phyloP scores from a whole-genome alignment of 176 grass and related monocot species.

The bread wheat (Triticum aestivum) region IWGSC_CS_RefSeq_v2.1 NC_057805.1:53281433-53281932 shows the following conservation, averaged over 20 bases:
- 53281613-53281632: not conserved
- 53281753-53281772: not conserved
- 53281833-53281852: not conserved
- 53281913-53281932: not conserved
- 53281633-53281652: no score
- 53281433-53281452: not conserved
- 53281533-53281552: not conserved
- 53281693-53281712: not conserved
- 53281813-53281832: not conserved
- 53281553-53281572: not conserved
- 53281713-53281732: not conserved
- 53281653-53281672: not conserved
- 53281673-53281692: not conserved
- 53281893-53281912: not conserved
- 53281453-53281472: not conserved
- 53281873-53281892: not conserved
- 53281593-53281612: not conserved
- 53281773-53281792: not conserved
- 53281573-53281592: not conserved
- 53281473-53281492: not conserved
- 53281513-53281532: not conserved
- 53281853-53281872: not conserved
- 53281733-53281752: not conserved
- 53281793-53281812: not conserved
- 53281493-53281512: not conserved